Evolutionary conservation across 176 grass and related monocot genomes (phyloP).

Genomic region (Avena sativa): DNA sequence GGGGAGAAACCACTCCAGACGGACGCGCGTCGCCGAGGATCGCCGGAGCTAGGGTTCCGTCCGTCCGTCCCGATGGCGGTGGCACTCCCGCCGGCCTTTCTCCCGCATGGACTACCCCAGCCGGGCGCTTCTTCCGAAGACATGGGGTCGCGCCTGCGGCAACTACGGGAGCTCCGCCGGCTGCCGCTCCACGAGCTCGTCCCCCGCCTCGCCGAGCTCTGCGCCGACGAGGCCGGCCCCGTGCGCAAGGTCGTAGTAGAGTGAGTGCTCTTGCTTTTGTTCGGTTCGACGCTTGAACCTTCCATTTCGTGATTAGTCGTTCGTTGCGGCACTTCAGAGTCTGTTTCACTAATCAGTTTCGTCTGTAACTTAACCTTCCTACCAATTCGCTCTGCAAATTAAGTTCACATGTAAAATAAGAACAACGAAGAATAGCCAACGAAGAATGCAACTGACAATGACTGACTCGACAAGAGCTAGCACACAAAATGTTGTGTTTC

Average conservation of each 20-base stretch:
- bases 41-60: conserved; percentile 31
- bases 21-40: conserved; percentile 7
- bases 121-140: not conserved
- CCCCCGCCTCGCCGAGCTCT: conserved; percentile 64
- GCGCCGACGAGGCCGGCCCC: conserved; percentile 71
- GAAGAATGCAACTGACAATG: not conserved
- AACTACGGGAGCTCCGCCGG: conserved; percentile 64
- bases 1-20: conserved; percentile 1
- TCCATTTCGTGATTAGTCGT: not conserved
- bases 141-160: conserved; percentile 53
- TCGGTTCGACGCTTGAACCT: not conserved
- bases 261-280: conserved; percentile 46
- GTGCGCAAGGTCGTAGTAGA: conserved; percentile 72
- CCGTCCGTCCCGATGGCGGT: conserved; percentile 39
- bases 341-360: not conserved
- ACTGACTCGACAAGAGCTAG: not conserved
- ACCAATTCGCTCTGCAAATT: not conserved
- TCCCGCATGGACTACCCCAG: not conserved
- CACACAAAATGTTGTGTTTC: not conserved
- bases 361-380: not conserved
- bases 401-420: not conserved
- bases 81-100: conserved; percentile 13
- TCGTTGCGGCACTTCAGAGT: not conserved
- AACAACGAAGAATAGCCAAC: not conserved
- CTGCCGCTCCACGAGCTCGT: conserved; percentile 58